Percentiles rank a stretch among this genome's conserved stretches.
These are phyloP conservation scores for Saturnispora bothae DNA, from an alignment of 805 yeast species.

Conservation along the genomic window DNA sequence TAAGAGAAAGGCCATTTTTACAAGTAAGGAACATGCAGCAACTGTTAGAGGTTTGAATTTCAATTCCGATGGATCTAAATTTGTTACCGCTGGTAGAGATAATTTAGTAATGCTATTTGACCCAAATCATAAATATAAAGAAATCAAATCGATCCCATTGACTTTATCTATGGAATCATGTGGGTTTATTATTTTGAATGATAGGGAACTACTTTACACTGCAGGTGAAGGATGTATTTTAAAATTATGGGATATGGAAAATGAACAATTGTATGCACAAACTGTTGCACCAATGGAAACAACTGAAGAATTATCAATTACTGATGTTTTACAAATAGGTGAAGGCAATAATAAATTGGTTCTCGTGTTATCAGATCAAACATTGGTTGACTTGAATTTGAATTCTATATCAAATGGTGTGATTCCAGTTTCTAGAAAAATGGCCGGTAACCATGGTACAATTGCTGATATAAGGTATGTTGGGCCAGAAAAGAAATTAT, in stretches of 20 bases:
- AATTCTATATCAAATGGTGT: slow-evolving; percentile 20
- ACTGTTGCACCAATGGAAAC: slow-evolving; percentile 41
- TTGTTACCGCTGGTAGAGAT: slow-evolving; percentile 87
- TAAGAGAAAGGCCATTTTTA: slow-evolving; percentile 56
- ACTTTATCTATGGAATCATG: slow-evolving; percentile 63
- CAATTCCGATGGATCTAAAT: slow-evolving; percentile 36
- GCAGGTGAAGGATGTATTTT: slow-evolving; percentile 75
- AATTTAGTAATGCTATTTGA: slow-evolving; percentile 56
- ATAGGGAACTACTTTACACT: slow-evolving; percentile 38
- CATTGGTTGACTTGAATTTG: slow-evolving; percentile 34
- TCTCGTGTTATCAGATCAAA: slow-evolving; percentile 74
- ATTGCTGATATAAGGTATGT: slow-evolving; percentile 80
- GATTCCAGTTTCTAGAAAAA: slow-evolving; percentile 39
- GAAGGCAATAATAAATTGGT: slow-evolving; percentile 28
- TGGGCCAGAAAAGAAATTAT: slow-evolving; percentile 44
- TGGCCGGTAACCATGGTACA: slow-evolving; percentile 94
- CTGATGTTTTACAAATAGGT: slow-evolving; percentile 35
- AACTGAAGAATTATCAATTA: slow-evolving; percentile 62
- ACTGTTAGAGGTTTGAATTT: slow-evolving; percentile 84
- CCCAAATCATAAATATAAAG: slow-evolving; percentile 36
- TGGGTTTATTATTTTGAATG: slow-evolving; percentile 40
- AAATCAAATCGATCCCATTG: slow-evolving; percentile 58
- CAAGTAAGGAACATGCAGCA: slow-evolving; percentile 62
- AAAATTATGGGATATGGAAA: slow-evolving; percentile 48
- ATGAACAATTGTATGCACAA: slow-evolving; percentile 37